Evolutionary conservation across 495 filamentous ascomycete genomes (phyloP), one percentile per base, ranked within the genome.

Genomic region (Xylaria scruposa): DNA sequence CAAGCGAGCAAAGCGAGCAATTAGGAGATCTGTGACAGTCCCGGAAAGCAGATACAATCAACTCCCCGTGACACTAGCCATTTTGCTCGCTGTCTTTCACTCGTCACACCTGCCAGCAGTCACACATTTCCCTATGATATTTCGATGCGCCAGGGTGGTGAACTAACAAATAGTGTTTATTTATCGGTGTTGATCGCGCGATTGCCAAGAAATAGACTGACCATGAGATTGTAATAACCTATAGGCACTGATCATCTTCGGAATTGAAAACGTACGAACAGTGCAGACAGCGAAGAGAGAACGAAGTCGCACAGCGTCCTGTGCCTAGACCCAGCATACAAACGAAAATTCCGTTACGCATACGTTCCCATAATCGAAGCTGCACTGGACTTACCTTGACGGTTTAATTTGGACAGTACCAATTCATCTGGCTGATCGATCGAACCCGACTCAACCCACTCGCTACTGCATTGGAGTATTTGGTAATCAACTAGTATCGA

Each of bases 131-230:
- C n/a, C 17, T 33, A n/a, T 33, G 44, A 19, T 1, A 3, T 44
- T 56, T 54, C 31, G 54, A 60, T 31, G 36, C 24, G 51, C 51
- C 47, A 56, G 59, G 47, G 56, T 64, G 59, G 68, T 64, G 47
- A n/a, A 54, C 31, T 44, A 38, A 40, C 36, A 36, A 24, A 44
- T 33, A 7, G 13, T 46, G 15, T 36, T 44, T 17, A 53, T 36
- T 44, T 17, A 53, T 64, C 33, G n/a, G 33, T 54, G 13, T 64
- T 29, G 19, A 61, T 64, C 42, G 59, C 46, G 46, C 33, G 38
- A 49, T n/a, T 70, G 46, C 21, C 21, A 40, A 17, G 7, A 4
- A 51, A 56, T 38, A 64, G 31, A 64, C 68, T 70, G 15, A 70
- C 60, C 29, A 31, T 47, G 17, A 42, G 15, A 54, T 38, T 24